Evolutionary conservation across 75 land plant species (phyloP).

Genomic region (Azolla pinnata): DNA sequence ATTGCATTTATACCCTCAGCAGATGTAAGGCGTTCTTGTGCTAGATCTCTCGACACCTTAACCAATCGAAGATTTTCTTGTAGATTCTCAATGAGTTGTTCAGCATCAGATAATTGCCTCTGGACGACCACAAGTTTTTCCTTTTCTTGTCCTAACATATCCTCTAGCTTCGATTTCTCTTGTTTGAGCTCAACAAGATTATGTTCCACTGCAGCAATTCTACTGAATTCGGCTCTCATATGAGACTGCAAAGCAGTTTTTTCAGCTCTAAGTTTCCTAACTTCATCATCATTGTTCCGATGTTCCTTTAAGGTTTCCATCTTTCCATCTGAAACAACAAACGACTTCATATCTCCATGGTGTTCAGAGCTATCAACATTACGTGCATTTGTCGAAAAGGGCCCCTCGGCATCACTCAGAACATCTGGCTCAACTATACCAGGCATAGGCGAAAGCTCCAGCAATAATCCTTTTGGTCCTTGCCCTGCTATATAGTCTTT

Average conservation of each 20-base stretch:
- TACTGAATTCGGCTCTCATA: conserved; percentile 1
- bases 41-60: not conserved
- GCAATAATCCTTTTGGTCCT: not conserved
- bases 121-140: not conserved
- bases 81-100: not conserved
- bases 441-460: not conserved
- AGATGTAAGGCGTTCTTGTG: not conserved
- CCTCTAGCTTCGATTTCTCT: not conserved
- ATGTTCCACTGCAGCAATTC: not conserved
- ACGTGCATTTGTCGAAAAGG: not conserved
- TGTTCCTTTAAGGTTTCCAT: not conserved
- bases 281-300: not conserved
- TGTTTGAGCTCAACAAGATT: not conserved
- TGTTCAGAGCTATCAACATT: not conserved
- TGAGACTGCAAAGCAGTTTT: not conserved
- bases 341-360: not conserved
- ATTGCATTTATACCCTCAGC: not conserved
- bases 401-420: not conserved
- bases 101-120: not conserved
- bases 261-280: not conserved
- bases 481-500: too few species aligned
- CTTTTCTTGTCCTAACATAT: not conserved
- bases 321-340: not conserved
- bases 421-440: not conserved
- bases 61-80: not conserved